Evolutionary conservation across 2,329 filamentous ascomycete genomes (phyloP).

Genomic region (Penicillium sp.): DNA sequence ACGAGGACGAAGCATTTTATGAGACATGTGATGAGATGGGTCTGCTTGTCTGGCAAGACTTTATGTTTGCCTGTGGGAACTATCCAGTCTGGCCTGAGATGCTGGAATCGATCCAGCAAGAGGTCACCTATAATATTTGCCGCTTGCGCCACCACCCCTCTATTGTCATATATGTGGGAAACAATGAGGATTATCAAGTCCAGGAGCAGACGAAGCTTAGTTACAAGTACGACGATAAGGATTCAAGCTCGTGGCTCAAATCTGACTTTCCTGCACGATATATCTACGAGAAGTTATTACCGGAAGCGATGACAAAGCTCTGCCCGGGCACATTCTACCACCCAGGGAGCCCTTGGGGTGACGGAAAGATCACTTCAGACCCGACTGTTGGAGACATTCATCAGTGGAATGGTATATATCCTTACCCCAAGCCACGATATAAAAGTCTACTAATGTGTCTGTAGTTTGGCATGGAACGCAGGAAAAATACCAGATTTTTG

Average conservation of each 20-base stretch:
- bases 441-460: too few relatives aligned
- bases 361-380: constrained; percentile 75
- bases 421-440: constrained; percentile 33
- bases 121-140: constrained; percentile 68
- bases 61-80: constrained; percentile 81
- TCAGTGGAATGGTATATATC: constrained; percentile 76
- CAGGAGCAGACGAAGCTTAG: constrained; percentile 73
- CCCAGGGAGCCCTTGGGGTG: constrained; percentile 85
- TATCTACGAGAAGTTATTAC: constrained; percentile 88
- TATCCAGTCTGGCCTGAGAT: constrained; percentile 71
- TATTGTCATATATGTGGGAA: constrained; percentile 86
- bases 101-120: constrained; percentile 65
- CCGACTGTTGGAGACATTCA: constrained; percentile 87
- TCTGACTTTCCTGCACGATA: constrained; percentile 89
- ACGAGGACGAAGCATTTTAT: constrained; percentile 75
- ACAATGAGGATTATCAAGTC: constrained; percentile 94
- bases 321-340: constrained; percentile 72
- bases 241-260: constrained; percentile 79
- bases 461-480: constrained; percentile 87
- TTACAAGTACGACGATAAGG: constrained; percentile 78
- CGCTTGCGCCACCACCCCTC: constrained; percentile 82
- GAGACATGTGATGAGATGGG: constrained; percentile 77
- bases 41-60: constrained; percentile 87
- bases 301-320: constrained; percentile 71
- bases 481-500: constrained; percentile 89